These are phyloP conservation scores for Fusarium sp. DNA, from an alignment of 2,329 filamentous ascomycete genomes.

Conservation along the genomic window DNA sequence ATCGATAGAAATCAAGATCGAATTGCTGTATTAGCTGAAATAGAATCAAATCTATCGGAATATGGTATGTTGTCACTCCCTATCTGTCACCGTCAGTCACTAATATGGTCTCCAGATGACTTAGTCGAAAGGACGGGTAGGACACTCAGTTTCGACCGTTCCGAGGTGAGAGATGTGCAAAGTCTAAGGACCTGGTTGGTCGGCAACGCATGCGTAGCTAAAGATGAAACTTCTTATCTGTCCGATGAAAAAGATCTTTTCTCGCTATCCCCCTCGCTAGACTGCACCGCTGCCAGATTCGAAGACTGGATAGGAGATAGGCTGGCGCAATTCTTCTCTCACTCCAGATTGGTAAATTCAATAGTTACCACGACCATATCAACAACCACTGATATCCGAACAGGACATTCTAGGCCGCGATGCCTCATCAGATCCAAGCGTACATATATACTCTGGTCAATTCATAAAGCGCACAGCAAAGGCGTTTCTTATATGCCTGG, in stretches of 20 bases:
- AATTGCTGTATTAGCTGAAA: background rate
- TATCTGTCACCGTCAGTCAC: rapidly evolving
- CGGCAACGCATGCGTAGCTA: background rate
- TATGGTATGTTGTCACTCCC: rapidly evolving
- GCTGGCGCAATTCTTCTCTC: background rate
- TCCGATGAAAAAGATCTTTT: background rate
- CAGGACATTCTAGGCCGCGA: background rate
- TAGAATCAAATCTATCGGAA: background rate
- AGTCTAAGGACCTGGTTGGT: background rate
- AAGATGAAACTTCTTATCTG: background rate
- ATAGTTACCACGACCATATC: background rate
- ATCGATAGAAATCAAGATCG: background rate
- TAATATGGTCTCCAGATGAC: background rate
- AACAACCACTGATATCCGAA: rapidly evolving
- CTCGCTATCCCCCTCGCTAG: background rate
- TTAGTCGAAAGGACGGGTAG: background rate
- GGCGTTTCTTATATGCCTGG: background rate
- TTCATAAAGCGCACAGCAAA: background rate
- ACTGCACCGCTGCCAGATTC: background rate
- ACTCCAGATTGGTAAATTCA: background rate
- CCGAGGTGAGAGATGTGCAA: background rate
- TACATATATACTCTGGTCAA: slow-evolving; percentile 3
- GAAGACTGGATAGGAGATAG: slow-evolving; percentile 12
- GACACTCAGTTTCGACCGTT: background rate
- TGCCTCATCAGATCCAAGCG: background rate